Evolutionary conservation across 139 green algal species (phyloP), one percentile per base, ranked within the genome.

Genomic region (Closterium sp.): DNA sequence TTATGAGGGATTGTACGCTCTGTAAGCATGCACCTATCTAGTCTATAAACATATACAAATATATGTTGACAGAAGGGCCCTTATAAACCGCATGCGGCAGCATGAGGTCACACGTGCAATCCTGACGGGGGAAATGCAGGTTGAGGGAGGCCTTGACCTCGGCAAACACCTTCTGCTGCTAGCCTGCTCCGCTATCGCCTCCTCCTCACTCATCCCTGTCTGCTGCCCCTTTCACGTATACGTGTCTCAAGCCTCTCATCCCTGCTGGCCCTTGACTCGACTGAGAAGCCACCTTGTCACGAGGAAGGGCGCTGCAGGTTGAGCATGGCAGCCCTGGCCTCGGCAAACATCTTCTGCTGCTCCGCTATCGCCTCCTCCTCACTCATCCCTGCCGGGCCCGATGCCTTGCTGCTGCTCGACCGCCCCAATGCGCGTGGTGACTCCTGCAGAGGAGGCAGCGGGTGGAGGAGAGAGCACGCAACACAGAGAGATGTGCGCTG

Each of bases 341-440:
- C 91, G 30, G 89, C 89, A 81, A 92, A 92, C 91, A 94, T 94
- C 35, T 81, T 84, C 87, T 94, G 91, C 83, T 94, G 91, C 69
- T 84, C 89, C 30, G 91, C 91, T 43, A 94, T 94, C 8, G 91
- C 91, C 31, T 94, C 91, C 89, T 94, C 91, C 35, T 94, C 91
- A 25, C 31, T 93, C 84, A 94, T 91, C 35, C 90, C 87, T 81
- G 25, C 91, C 23, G 88, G 19, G 64, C 28, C 31, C 83, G 30
- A 25, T 76, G 55, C 55, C 55, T 76, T 76, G 55, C 32, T 84
- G 30, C n/a, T 84, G 38, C 38, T 90, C 32, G 36, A 90, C 30
- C 38, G n/a, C 35, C 30, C 86, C n/a, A 32, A 12, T 87, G 38
- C 32, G 10, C 86, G 86, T 12, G 86, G 86, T 32, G 32, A 90